Conservation (phyloP, 257 asterid genomes). For the Solanum sparsipilum region DNA sequence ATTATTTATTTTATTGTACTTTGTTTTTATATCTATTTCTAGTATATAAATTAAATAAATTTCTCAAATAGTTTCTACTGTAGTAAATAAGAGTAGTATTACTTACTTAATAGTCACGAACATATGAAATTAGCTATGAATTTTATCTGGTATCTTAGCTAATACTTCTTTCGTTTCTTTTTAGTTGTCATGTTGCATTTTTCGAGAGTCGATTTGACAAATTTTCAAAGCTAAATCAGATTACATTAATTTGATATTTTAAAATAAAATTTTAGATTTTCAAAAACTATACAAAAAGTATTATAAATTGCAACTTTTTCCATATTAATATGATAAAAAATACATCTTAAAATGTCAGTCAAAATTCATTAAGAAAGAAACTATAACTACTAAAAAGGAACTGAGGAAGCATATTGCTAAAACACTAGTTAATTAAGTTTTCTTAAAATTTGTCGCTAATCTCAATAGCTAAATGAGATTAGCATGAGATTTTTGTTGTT, state of each 20-base stretch:
- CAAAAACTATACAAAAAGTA: accelerated
- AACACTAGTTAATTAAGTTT: not conserved
- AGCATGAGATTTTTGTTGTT: not conserved
- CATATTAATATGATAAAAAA: too few relatives aligned
- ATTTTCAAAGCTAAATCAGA: too few relatives aligned
- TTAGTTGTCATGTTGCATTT: too few relatives aligned
- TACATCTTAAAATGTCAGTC: too few relatives aligned
- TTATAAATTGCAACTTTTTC: too few relatives aligned
- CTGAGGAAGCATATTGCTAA: not conserved
- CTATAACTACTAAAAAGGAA: not conserved
- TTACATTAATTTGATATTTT: too few relatives aligned
- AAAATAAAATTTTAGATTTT: too few relatives aligned
- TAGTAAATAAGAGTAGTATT: not conserved
- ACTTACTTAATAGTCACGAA: too few relatives aligned
- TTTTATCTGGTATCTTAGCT: too few relatives aligned
- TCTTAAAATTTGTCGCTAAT: too few relatives aligned
- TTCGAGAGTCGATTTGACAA: not conserved
- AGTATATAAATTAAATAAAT: not conserved
- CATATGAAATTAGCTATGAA: not conserved
- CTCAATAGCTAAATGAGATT: too few relatives aligned
- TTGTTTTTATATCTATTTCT: not conserved
- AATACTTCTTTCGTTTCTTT: too few relatives aligned
- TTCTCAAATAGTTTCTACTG: not conserved
- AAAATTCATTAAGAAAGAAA: not conserved
- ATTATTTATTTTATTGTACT: not conserved